phyloP scores from a whole-genome alignment of 208 protist species.

The Leishmania braziliensis region DNA sequence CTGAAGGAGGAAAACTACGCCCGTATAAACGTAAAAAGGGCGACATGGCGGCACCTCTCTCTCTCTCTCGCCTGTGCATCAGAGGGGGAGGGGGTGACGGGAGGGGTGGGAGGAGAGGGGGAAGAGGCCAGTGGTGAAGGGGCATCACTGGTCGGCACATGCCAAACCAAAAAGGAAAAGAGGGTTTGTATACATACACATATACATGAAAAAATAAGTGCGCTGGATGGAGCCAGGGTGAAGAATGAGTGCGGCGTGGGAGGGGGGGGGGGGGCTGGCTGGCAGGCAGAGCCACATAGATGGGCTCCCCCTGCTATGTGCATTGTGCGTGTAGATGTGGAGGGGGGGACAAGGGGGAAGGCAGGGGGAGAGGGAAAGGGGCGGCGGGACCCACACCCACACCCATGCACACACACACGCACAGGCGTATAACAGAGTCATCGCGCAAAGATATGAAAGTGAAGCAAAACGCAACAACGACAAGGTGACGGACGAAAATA shows the following conservation, averaged over 20 bases:
- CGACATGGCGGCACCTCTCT: not conserved
- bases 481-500: not conserved
- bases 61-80: not conserved
- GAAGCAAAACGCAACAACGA: not conserved
- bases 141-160: not conserved
- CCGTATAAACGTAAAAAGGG: not conserved
- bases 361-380: not conserved
- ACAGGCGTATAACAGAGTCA: not conserved
- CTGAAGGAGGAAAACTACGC: too few species aligned
- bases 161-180: too few species aligned
- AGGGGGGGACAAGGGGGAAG: not conserved
- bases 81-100: slow-evolving; percentile 1
- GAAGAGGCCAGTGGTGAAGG: not conserved
- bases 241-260: not conserved
- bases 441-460: not conserved
- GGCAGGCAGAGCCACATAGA: not conserved
- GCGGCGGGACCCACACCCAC: slow-evolving; percentile 1
- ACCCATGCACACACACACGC: slow-evolving; percentile 2
- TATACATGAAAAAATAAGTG: not conserved
- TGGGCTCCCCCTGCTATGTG: not conserved
- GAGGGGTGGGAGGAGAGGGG: not conserved
- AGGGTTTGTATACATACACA: not conserved
- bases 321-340: not conserved
- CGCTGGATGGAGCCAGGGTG: not conserved
- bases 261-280: not conserved